These are phyloP conservation scores for Chlorella sp. DNA, from an alignment of 139 green algal species.

Conservation along the genomic window DNA sequence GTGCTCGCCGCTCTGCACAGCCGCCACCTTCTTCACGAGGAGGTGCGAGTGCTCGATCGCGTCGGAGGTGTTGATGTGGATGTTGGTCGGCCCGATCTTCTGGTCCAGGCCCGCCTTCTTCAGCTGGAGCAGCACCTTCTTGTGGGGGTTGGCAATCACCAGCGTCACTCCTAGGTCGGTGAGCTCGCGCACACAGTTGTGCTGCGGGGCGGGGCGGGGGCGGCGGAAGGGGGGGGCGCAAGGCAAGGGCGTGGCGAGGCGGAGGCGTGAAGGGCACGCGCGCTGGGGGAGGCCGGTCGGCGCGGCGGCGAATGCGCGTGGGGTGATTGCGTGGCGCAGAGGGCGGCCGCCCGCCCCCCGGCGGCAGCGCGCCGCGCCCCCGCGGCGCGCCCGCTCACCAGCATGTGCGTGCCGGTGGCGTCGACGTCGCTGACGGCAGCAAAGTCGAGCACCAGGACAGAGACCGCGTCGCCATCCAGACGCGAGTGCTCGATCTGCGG, in stretches of 20 bases:
- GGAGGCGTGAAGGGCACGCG: no score
- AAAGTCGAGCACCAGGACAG: constrained; percentile 55
- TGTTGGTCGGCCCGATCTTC: constrained; percentile 14
- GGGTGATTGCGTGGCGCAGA: no score
- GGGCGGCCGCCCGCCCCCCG: no score
- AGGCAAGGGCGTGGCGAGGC: no score
- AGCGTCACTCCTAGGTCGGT: constrained; percentile 44
- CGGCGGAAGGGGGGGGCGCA: no score
- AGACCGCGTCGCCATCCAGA: constrained; percentile 77
- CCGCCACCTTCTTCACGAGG: constrained; percentile 11
- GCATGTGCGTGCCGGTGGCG: constrained; percentile 63
- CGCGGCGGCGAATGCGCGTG: no score
- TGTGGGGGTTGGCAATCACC: constrained; percentile 64
- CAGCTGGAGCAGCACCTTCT: constrained; percentile 17
- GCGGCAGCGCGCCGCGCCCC: no score
- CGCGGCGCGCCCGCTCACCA: no score
- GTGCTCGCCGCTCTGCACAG: no score
- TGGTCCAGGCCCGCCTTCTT: constrained; percentile 14
- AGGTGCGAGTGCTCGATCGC: constrained; percentile 16
- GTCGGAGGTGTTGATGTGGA: constrained; percentile 12
- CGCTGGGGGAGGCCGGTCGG: no score
- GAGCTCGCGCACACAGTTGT: constrained; percentile 41
- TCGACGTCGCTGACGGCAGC: constrained; percentile 66
- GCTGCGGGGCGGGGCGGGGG: no score
- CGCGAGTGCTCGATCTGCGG: constrained; percentile 64